Percentiles rank a stretch among this genome's conserved stretches.
These are phyloP conservation scores for Thielaviopsis musarum DNA, from an alignment of 2,329 filamentous ascomycete genomes.

Conservation along the genomic window DNA sequence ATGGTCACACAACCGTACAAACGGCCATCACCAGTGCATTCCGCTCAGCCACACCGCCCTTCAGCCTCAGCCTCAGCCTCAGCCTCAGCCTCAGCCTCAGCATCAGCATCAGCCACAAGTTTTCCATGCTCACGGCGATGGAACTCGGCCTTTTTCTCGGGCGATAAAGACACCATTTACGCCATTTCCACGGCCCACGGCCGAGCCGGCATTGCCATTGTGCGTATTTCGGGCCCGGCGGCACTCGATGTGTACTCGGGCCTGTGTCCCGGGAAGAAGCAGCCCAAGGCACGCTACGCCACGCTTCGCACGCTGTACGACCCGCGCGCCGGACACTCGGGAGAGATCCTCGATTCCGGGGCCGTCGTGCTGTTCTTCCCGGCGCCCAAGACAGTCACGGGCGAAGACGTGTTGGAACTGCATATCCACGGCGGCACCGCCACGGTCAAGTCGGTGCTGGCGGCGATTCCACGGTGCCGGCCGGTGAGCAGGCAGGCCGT, in stretches of 20 bases:
- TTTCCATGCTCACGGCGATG: neutral
- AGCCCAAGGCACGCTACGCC: slow-evolving; percentile 40
- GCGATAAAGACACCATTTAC: slow-evolving; percentile 56
- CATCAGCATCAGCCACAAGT: neutral
- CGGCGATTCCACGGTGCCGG: slow-evolving; percentile 48
- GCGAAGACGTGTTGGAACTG: slow-evolving; percentile 81
- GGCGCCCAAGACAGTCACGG: slow-evolving; percentile 66
- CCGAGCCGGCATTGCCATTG: slow-evolving; percentile 75
- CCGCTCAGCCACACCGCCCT: neutral
- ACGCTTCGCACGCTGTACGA: slow-evolving; percentile 58
- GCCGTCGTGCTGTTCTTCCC: slow-evolving; percentile 76
- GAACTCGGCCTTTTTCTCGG: neutral
- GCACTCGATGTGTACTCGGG: slow-evolving; percentile 37
- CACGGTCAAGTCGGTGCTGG: slow-evolving; percentile 70
- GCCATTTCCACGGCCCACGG: slow-evolving; percentile 78
- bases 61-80: neutral
- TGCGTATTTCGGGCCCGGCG: slow-evolving; percentile 68
- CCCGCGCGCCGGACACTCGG: slow-evolving; percentile 17
- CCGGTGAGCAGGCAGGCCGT: slow-evolving; percentile 4
- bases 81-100: no score
- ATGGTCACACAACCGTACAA: neutral
- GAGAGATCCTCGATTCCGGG: slow-evolving; percentile 55
- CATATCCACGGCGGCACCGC: slow-evolving; percentile 89
- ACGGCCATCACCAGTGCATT: neutral
- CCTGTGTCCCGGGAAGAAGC: slow-evolving; percentile 30